Percentiles rank a stretch among this genome's conserved stretches.
phyloP scores from a whole-genome alignment of 805 yeast genomes.

The Zygotorulaspora chibaensis region DNA sequence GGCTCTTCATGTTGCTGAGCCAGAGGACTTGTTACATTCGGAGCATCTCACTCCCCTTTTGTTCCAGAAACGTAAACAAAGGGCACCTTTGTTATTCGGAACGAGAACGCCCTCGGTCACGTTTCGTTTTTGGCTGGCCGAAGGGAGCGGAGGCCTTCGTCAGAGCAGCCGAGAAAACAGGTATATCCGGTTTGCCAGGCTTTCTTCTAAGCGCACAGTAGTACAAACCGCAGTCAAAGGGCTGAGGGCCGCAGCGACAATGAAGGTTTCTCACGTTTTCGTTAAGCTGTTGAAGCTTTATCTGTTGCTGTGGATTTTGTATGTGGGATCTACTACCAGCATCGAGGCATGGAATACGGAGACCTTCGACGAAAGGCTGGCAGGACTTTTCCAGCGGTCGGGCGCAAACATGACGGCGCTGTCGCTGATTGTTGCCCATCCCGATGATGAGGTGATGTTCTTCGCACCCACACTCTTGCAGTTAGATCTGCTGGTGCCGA shows the following conservation, averaged over 20 bases:
- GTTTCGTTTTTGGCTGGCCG: too few relatives aligned
- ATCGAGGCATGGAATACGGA: constrained; percentile 9
- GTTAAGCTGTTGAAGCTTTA: constrained; percentile 11
- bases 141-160: too few relatives aligned
- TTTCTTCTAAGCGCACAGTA: too few relatives aligned
- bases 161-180: too few relatives aligned
- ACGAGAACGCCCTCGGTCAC: too few relatives aligned
- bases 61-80: too few relatives aligned
- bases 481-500: constrained; percentile 16
- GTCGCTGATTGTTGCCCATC: constrained; percentile 75
- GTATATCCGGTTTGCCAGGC: too few relatives aligned
- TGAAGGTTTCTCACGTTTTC: constrained; percentile 8
- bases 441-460: constrained; percentile 98
- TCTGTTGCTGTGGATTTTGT: constrained; percentile 11
- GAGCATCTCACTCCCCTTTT: too few relatives aligned
- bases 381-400: background rate
- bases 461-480: constrained; percentile 60
- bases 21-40: too few relatives aligned
- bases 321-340: constrained; percentile 5
- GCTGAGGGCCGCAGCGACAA: background rate
- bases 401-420: background rate
- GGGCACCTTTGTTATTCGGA: too few relatives aligned
- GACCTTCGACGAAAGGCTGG: constrained; percentile 1
- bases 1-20: too few relatives aligned
- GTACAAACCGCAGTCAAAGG: too few relatives aligned